A percentile compares a stretch with the other conserved stretches of the same genome.
Conservation (phyloP, 768 basidiomycete genomes). For the Rhizopogon vinicolor region DNA sequence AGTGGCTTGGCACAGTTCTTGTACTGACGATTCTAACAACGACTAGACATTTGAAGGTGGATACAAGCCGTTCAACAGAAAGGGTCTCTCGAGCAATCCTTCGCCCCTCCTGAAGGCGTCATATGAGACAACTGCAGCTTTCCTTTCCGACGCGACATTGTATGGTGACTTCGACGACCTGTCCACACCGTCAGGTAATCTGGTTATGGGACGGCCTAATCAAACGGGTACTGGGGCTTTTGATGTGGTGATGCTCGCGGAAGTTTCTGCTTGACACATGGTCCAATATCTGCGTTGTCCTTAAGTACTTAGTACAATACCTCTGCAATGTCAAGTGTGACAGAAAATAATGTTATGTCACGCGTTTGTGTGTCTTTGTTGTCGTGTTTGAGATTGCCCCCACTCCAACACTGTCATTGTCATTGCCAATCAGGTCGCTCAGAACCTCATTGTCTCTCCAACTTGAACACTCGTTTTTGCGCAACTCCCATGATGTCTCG, state of each 20-base stretch:
- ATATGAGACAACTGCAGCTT: constrained; percentile 92
- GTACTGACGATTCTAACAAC: neutral
- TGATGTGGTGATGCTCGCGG: constrained; percentile 67
- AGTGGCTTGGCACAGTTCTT: neutral
- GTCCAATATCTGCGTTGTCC: neutral
- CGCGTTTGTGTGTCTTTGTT: constrained; percentile 20
- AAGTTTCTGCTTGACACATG: constrained; percentile 13
- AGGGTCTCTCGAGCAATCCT: constrained; percentile 86
- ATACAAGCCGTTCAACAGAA: constrained; percentile 97
- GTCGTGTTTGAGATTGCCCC: constrained; percentile 11
- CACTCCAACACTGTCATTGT: constrained; percentile 3
- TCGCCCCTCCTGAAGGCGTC: constrained; percentile 98
- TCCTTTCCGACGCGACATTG: constrained; percentile 91
- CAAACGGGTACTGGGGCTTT: constrained; percentile 94
- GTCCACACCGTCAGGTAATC: constrained; percentile 83
- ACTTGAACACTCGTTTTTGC: neutral
- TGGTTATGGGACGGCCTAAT: constrained; percentile 86
- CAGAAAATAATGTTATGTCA: constrained; percentile 8
- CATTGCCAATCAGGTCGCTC: neutral
- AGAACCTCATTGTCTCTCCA: neutral
- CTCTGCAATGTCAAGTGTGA: constrained; percentile 1
- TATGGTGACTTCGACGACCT: constrained; percentile 95
- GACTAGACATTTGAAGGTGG: constrained; percentile 92
- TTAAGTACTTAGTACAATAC: neutral
- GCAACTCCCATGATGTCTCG: constrained; percentile 19